These are phyloP conservation scores for Aphanomyces invadans DNA, from an alignment of 352 stramenopile species.

Conservation along the genomic window DNA sequence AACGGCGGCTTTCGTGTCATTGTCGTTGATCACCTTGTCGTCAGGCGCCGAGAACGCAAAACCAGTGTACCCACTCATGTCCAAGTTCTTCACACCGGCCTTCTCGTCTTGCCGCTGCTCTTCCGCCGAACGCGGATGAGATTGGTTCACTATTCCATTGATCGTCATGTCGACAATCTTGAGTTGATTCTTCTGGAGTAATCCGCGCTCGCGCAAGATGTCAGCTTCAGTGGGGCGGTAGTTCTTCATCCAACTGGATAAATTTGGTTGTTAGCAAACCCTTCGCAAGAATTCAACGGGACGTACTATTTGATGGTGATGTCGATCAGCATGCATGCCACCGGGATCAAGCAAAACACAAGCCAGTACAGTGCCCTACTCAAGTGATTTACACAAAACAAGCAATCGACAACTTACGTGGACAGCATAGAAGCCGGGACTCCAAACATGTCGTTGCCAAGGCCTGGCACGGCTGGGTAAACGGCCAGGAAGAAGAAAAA, in stretches of 20 bases:
- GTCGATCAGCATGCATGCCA: slow-evolving; percentile 40
- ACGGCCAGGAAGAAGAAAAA: slow-evolving; percentile 58
- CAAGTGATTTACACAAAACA: no score
- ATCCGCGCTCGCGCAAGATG: slow-evolving; percentile 44
- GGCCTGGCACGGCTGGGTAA: slow-evolving; percentile 59
- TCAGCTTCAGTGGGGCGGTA: slow-evolving; percentile 65
- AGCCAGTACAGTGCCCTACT: slow-evolving; percentile 38
- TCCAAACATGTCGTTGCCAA: slow-evolving; percentile 59
- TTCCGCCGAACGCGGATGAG: background rate
- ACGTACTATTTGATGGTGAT: slow-evolving; percentile 26
- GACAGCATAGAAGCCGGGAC: slow-evolving; percentile 38
- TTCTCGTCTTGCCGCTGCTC: slow-evolving; percentile 13
- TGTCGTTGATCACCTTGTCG: slow-evolving; percentile 3
- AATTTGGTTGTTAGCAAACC: background rate
- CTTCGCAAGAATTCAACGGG: background rate
- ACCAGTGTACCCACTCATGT: slow-evolving; percentile 14
- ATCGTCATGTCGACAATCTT: slow-evolving; percentile 11
- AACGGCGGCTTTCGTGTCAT: background rate
- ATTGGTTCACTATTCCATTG: background rate
- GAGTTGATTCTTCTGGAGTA: slow-evolving; percentile 11
- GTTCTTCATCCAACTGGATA: background rate
- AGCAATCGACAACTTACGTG: slow-evolving; percentile 22
- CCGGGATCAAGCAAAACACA: slow-evolving; percentile 43
- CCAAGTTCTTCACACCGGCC: slow-evolving; percentile 14
- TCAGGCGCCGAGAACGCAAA: slow-evolving; percentile 23